These are phyloP conservation scores for Recurvomyces mirabilis DNA, from an alignment of 495 filamentous ascomycete genomes.

Conservation along the genomic window DNA sequence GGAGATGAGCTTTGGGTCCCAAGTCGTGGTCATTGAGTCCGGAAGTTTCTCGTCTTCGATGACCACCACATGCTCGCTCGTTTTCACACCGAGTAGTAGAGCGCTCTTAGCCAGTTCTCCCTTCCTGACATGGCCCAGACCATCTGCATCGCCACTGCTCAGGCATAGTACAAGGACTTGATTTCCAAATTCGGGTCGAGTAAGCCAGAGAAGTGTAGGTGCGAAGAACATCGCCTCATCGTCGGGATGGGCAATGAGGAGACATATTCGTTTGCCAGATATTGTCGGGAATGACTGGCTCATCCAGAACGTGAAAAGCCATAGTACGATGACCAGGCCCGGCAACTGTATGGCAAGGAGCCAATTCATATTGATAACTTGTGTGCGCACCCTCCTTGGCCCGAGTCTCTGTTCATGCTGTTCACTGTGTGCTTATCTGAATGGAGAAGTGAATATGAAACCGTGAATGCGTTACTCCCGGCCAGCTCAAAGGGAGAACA, in stretches of 20 bases:
- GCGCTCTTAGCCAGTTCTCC: slow-evolving; percentile 73
- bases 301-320: slow-evolving; percentile 47
- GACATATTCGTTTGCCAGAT: slow-evolving; percentile 66
- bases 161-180: slow-evolving; percentile 89
- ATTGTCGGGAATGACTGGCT: slow-evolving; percentile 55
- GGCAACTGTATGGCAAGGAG: slow-evolving; percentile 33
- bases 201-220: slow-evolving; percentile 71
- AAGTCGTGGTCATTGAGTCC: slow-evolving; percentile 71
- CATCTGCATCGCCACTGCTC: slow-evolving; percentile 79
- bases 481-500: too few species aligned
- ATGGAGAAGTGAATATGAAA: too few species aligned
- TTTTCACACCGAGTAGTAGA: slow-evolving; percentile 58
- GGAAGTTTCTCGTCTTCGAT: slow-evolving; percentile 72
- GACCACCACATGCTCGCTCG: slow-evolving; percentile 64
- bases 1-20: slow-evolving; percentile 59
- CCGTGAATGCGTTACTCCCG: too few species aligned
- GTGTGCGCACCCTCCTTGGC: too few species aligned
- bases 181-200: slow-evolving; percentile 63
- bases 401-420: too few species aligned
- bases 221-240: slow-evolving; percentile 99
- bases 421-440: too few species aligned
- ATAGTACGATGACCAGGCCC: slow-evolving; percentile 43
- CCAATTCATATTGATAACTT: not conserved
- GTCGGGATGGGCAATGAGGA: slow-evolving; percentile 93
- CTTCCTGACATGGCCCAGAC: slow-evolving; percentile 69